These are phyloP conservation scores for Paraleonurus japonicus DNA, from an alignment of 257 asterid species.

Conservation along the genomic window DNA sequence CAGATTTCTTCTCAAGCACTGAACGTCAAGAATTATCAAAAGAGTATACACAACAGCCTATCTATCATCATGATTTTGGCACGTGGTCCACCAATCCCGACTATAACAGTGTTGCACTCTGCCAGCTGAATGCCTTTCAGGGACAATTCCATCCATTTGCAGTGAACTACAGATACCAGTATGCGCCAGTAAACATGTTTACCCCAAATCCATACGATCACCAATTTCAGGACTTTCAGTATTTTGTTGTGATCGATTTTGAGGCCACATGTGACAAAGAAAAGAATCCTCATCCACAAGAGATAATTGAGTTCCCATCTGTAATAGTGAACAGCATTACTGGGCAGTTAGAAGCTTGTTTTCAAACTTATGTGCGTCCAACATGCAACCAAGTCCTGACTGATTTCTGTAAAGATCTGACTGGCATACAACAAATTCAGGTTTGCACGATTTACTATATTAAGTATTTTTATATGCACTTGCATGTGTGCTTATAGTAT, in stretches of 20 bases:
- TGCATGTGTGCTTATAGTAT: not conserved
- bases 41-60: constrained; percentile 35
- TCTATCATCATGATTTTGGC: constrained; percentile 43
- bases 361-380: constrained; percentile 85
- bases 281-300: constrained; percentile 78
- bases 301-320: constrained; percentile 94
- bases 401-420: constrained; percentile 92
- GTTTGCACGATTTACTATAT: constrained; percentile 31
- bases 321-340: constrained; percentile 74
- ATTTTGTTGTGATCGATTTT: constrained; percentile 82
- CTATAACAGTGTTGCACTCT: constrained; percentile 31
- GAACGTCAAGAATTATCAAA: constrained; percentile 46
- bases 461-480: not conserved
- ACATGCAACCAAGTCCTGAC: constrained; percentile 68
- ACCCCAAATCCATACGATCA: constrained; percentile 45
- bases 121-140: constrained; percentile 50
- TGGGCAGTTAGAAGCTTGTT: constrained; percentile 77
- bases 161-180: constrained; percentile 50
- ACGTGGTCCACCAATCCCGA: constrained; percentile 55
- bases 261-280: constrained; percentile 93
- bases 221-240: constrained; percentile 68
- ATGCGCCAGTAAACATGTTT: constrained; percentile 47
- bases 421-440: constrained; percentile 96
- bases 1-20: constrained; percentile 38
- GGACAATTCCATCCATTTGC: constrained; percentile 54